phyloP scores from a whole-genome alignment of 2,329 filamentous ascomycete species.

The Ophiostoma angusticollis region DNA sequence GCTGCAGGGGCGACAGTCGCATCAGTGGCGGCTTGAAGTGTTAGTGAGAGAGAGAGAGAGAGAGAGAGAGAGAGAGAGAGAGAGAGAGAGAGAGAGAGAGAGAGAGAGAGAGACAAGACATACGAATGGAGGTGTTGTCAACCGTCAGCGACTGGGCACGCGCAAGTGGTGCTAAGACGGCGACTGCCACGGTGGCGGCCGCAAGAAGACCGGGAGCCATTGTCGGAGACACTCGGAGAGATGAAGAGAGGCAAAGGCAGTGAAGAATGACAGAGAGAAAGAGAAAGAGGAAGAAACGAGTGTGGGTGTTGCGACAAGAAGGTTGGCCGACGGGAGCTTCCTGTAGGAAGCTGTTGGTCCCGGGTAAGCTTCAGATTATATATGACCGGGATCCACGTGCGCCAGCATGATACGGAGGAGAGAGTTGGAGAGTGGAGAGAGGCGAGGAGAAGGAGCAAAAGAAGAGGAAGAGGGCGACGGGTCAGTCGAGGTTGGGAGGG shows the following conservation, averaged over 20 bases:
- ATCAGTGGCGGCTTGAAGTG: constrained; percentile 7
- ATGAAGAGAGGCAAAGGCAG: neutral
- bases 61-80: neutral
- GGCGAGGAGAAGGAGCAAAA: too few relatives aligned
- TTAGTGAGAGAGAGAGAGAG: neutral
- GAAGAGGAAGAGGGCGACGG: too few relatives aligned
- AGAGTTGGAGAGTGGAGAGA: too few relatives aligned
- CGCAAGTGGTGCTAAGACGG: constrained; percentile 8
- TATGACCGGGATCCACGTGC: too few relatives aligned
- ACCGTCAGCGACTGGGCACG: constrained; percentile 10
- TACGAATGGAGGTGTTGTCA: constrained; percentile 8
- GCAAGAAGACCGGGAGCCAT: constrained; percentile 5
- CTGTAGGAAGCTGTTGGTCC: too few relatives aligned
- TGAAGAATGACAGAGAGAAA: neutral
- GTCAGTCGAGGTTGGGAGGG: too few relatives aligned
- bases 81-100: neutral
- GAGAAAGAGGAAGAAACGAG: neutral
- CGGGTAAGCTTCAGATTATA: too few relatives aligned
- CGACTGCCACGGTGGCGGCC: constrained; percentile 4
- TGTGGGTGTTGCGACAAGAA: too few relatives aligned
- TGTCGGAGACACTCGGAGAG: neutral
- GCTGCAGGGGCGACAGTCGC: constrained; percentile 12
- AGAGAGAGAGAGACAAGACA: neutral
- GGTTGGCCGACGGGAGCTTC: too few relatives aligned
- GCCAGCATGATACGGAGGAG: too few relatives aligned